These are phyloP conservation scores for Aspergillus melleus DNA, from an alignment of 2,329 filamentous ascomycete species.

Conservation along the genomic window DNA sequence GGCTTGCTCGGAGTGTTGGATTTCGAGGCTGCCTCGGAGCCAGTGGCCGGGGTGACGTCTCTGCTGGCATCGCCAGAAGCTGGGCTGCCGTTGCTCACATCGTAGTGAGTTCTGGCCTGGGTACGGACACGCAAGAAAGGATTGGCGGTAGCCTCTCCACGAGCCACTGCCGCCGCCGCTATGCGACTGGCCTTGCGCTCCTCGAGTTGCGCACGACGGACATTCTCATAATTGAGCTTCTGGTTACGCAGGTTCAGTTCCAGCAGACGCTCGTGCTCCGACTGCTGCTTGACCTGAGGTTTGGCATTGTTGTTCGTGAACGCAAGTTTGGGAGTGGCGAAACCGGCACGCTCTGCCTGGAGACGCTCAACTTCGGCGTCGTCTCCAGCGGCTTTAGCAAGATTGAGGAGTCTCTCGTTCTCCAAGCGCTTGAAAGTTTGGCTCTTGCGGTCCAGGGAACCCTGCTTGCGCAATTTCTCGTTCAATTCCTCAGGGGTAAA, in stretches of 20 bases:
- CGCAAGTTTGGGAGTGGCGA: conserved; percentile 64
- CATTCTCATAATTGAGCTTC: conserved; percentile 78
- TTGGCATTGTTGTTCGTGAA: conserved; percentile 67
- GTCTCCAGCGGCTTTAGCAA: conserved; percentile 66
- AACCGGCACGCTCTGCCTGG: conserved; percentile 50
- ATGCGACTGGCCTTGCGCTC: conserved; percentile 68
- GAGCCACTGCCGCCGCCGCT: conserved; percentile 61
- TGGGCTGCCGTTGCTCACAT: conserved; percentile 48
- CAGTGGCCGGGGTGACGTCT: conserved; percentile 52
- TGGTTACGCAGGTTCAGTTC: conserved; percentile 83
- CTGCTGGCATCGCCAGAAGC: conserved; percentile 36
- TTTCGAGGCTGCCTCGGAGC: conserved; percentile 54
- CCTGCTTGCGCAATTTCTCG: conserved; percentile 72
- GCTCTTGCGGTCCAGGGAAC: conserved; percentile 65
- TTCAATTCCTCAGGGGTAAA: conserved; percentile 84
- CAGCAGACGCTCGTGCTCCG: conserved; percentile 79
- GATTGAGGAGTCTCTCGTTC: conserved; percentile 64
- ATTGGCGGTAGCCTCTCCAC: conserved; percentile 60
- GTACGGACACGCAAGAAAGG: conserved; percentile 64
- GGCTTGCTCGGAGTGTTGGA: conserved; percentile 52
- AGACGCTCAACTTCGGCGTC: conserved; percentile 54
- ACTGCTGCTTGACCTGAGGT: conserved; percentile 54
- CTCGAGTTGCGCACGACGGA: conserved; percentile 85
- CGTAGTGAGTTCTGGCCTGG: conserved; percentile 67
- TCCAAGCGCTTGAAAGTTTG: conserved; percentile 68